Conservation (phyloP, 805 yeast species). For the Helenozyma rhizophorensis region DNA sequence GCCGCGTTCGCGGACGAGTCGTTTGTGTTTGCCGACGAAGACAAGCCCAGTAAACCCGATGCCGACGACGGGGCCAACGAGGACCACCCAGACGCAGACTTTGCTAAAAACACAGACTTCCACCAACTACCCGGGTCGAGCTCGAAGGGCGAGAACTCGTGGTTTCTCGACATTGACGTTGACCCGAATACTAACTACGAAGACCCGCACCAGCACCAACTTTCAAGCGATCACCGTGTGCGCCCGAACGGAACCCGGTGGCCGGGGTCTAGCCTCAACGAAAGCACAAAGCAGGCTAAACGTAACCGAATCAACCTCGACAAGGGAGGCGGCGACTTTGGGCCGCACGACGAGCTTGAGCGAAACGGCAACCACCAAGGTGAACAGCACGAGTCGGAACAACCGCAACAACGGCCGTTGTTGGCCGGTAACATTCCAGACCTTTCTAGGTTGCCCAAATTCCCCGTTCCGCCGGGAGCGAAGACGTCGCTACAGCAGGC, state of each 20-base stretch:
- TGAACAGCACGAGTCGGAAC: background rate
- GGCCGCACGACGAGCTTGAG: no score
- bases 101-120: background rate
- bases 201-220: background rate
- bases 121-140: no score
- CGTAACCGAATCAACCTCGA: conserved; percentile 4
- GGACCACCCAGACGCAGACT: conserved; percentile 4
- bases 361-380: no score
- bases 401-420: conserved; percentile 3
- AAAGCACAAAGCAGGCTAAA: conserved; percentile 10
- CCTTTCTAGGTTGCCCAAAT: conserved; percentile 47
- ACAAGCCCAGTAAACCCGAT: conserved; percentile 45
- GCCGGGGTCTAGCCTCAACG: conserved; percentile 6
- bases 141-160: no score
- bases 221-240: background rate
- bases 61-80: conserved; percentile 18
- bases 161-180: no score
- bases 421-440: conserved; percentile 5
- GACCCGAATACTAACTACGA: no score
- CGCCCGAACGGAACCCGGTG: no score
- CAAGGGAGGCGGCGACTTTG: no score
- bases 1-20: conserved; percentile 83
- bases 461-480: conserved; percentile 73
- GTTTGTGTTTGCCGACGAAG: conserved; percentile 79
- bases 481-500: conserved; percentile 56